Conservation (phyloP, 441 rosid genomes). For the Geranium incanum region DNA sequence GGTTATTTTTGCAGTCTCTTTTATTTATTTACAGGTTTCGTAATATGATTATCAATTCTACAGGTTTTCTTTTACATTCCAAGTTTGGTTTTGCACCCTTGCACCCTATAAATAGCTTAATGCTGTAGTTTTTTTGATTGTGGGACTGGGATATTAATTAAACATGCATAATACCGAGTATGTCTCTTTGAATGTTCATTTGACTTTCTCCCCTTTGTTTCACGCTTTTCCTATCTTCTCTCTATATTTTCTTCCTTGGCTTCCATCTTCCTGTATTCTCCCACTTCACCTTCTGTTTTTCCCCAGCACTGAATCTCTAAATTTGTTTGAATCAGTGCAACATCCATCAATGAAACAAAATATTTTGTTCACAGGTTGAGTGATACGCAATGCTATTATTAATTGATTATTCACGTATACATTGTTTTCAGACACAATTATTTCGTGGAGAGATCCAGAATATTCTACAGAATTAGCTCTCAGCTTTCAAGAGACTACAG, state of each 20-base stretch:
- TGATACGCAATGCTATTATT: neutral
- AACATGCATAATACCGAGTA: neutral
- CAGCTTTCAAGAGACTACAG: constrained; percentile 93
- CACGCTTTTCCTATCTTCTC: neutral
- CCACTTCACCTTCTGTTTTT: neutral
- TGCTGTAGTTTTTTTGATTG: neutral
- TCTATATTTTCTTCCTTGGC: neutral
- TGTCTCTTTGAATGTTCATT: neutral
- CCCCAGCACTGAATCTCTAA: neutral
- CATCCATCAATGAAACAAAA: neutral
- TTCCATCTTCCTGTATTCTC: neutral
- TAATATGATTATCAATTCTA: neutral
- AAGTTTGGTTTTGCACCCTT: neutral
- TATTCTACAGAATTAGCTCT: constrained; percentile 84
- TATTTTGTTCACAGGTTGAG: neutral
- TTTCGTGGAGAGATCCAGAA: constrained; percentile 98
- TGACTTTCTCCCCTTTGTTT: neutral
- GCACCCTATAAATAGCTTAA: neutral
- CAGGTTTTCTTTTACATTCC: neutral
- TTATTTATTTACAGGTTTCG: neutral
- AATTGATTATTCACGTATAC: neutral
- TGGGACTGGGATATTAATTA: neutral
- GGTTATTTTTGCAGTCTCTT: neutral
- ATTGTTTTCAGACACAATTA: constrained; percentile 66
- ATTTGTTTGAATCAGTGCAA: neutral